Conservation (phyloP, 192 early-diverging fungal species). For the Coemansia sp. region DNA sequence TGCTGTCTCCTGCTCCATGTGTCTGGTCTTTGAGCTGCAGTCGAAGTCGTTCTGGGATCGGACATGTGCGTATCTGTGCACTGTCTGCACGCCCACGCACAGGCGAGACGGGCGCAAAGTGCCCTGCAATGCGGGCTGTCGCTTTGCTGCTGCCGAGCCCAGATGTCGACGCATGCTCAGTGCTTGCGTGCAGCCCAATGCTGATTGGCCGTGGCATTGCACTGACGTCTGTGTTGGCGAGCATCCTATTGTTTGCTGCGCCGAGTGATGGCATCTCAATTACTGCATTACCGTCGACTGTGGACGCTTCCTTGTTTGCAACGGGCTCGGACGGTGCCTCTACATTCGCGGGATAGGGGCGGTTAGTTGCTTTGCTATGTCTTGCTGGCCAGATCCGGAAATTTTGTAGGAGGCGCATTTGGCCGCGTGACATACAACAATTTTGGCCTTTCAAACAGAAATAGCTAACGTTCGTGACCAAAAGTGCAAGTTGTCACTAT, state of each 20-base stretch:
- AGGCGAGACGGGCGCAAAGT: conserved; percentile 5
- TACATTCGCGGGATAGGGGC: not conserved
- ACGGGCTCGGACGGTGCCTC: conserved; percentile 1
- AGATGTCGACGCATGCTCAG: not conserved
- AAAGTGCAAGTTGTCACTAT: not conserved
- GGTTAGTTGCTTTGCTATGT: not conserved
- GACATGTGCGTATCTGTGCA: conserved; percentile 48
- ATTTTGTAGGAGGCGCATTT: not conserved
- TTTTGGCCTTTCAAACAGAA: not conserved
- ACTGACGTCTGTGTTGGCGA: not conserved
- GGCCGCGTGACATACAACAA: not conserved
- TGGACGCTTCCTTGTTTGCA: not conserved
- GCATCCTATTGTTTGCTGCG: not conserved
- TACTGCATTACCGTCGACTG: not conserved
- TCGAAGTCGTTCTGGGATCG: conserved; percentile 42
- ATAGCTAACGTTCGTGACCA: not conserved
- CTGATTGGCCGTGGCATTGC: conserved; percentile 1
- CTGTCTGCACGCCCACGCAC: not conserved
- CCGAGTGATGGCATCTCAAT: not conserved
- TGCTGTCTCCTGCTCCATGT: conserved; percentile 8
- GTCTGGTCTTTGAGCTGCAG: conserved; percentile 20
- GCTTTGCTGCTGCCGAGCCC: not conserved
- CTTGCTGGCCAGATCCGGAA: not conserved
- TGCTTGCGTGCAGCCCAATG: not conserved
- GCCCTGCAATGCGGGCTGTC: not conserved